Evolutionary conservation across 176 grass and related monocot genomes (phyloP).

Genomic region (Carex scoparia): DNA sequence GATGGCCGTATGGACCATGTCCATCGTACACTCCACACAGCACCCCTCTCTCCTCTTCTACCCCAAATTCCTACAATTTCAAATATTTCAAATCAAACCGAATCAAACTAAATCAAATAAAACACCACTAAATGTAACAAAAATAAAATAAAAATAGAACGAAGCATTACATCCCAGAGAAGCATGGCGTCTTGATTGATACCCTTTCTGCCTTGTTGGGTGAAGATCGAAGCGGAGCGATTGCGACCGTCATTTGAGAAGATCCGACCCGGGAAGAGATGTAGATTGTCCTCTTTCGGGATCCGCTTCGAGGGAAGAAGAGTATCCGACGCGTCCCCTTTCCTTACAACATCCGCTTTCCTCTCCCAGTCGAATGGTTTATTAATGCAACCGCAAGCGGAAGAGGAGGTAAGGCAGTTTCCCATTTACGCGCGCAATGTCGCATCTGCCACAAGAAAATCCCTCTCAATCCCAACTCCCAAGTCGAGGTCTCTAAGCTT

Average conservation of each 20-base stretch:
- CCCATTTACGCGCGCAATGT: slow-evolving; percentile 47
- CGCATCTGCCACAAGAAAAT: slow-evolving; percentile 33
- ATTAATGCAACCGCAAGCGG: background rate
- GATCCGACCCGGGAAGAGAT: slow-evolving; percentile 67
- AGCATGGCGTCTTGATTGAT: slow-evolving; percentile 99
- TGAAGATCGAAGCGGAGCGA: slow-evolving; percentile 59
- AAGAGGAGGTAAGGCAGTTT: slow-evolving; percentile 15
- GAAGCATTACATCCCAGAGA: slow-evolving; percentile 81
- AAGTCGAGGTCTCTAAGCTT: background rate
- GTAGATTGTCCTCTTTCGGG: slow-evolving; percentile 67
- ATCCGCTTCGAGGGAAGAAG: slow-evolving; percentile 24
- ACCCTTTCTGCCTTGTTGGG: slow-evolving; percentile 91
- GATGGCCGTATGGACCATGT: slow-evolving; percentile 82
- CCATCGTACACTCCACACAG: slow-evolving; percentile 97
- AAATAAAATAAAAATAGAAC: background rate
- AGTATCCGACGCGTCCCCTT: no score
- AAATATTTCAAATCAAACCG: background rate
- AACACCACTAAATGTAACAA: background rate
- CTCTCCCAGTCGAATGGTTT: background rate
- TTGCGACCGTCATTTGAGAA: slow-evolving; percentile 90
- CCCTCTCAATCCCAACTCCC: background rate
- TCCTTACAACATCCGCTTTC: background rate
- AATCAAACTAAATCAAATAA: background rate
- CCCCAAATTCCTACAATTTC: slow-evolving; percentile 44
- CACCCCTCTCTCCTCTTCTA: slow-evolving; percentile 49